A percentile compares a stretch with the other conserved stretches of the same genome.
Evolutionary conservation across 257 asterid genomes (phyloP).

Genomic region (Rehmannia glutinosa): DNA sequence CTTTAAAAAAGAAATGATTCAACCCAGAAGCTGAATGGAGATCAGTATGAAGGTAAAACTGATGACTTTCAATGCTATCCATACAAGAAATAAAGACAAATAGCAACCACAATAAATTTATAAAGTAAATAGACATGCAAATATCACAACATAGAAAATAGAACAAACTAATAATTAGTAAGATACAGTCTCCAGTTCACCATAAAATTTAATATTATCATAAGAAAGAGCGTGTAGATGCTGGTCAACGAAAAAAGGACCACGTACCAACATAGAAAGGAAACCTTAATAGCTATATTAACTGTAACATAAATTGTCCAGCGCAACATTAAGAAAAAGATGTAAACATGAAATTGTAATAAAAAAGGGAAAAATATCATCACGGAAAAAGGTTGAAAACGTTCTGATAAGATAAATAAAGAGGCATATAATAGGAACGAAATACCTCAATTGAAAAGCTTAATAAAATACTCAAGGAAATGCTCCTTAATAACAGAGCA

Average conservation of each 20-base stretch:
- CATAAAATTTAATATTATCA: conserved; percentile 1
- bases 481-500: background rate
- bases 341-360: background rate
- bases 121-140: background rate
- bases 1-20: background rate
- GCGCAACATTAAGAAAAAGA: background rate
- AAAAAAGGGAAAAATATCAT: background rate
- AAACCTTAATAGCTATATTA: background rate
- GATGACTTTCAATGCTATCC: background rate
- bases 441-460: background rate
- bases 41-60: background rate
- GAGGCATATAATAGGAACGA: background rate
- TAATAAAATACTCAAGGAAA: background rate
- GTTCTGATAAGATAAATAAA: background rate
- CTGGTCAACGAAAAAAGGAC: background rate
- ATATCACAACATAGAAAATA: background rate
- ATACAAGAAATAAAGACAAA: background rate
- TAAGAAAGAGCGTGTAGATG: background rate
- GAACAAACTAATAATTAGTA: background rate
- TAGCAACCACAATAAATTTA: background rate
- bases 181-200: background rate
- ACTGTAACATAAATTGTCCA: background rate
- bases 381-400: background rate
- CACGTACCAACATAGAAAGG: background rate
- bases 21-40: conserved; percentile 1